These are phyloP conservation scores for Cryphonectria japonica DNA, from an alignment of 2,329 filamentous ascomycete genomes.

Conservation along the genomic window DNA sequence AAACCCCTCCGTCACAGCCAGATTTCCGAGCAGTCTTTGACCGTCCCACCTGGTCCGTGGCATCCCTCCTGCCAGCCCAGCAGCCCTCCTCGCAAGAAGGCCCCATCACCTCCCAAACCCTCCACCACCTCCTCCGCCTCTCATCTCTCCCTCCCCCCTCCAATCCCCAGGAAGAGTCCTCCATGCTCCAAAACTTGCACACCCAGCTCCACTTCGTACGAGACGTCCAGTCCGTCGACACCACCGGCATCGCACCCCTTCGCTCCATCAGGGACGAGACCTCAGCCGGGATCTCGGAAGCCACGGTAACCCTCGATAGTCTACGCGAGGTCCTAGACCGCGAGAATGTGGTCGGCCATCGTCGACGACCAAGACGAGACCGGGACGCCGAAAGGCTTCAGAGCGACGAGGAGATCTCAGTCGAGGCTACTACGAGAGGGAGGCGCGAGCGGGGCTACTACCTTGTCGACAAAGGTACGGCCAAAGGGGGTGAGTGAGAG, in stretches of 20 bases:
- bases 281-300: constrained; percentile 53
- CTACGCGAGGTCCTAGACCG: constrained; percentile 59
- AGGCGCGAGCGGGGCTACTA: constrained; percentile 73
- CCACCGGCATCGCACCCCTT: constrained; percentile 72
- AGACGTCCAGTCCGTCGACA: constrained; percentile 80
- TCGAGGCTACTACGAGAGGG: constrained; percentile 43
- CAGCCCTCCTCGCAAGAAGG: constrained; percentile 35
- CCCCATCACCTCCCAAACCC: constrained; percentile 60
- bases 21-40: constrained; percentile 52
- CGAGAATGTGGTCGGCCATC: constrained; percentile 66
- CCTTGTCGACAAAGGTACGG: constrained; percentile 68
- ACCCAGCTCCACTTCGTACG: constrained; percentile 91
- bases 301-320: constrained; percentile 61
- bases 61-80: constrained; percentile 65
- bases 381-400: constrained; percentile 23
- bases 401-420: constrained; percentile 33
- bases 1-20: background rate
- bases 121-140: constrained; percentile 84
- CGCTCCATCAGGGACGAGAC: constrained; percentile 83
- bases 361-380: constrained; percentile 47
- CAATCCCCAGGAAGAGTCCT: constrained; percentile 62
- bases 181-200: constrained; percentile 75
- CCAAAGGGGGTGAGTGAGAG: constrained; percentile 8
- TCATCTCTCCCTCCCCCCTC: constrained; percentile 81
- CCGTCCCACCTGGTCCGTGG: constrained; percentile 81